A percentile compares a stretch with the other conserved stretches of the same genome.
phyloP scores from a whole-genome alignment of 1,139 yeast genomes.

The Suhomyces kunorum region DNA sequence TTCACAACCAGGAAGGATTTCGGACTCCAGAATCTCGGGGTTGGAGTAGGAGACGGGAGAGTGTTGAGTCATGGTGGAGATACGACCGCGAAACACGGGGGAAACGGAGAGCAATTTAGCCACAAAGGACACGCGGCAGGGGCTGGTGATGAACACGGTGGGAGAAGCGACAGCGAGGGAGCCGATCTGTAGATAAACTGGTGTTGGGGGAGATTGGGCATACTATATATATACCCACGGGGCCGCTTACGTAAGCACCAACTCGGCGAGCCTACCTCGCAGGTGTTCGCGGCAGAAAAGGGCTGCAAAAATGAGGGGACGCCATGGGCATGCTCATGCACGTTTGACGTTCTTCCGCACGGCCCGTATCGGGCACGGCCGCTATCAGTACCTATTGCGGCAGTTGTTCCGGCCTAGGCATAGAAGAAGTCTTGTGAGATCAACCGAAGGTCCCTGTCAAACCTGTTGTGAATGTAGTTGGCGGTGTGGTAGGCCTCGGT shows the following conservation, averaged over 20 bases:
- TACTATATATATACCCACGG: background rate
- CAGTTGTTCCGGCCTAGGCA: background rate
- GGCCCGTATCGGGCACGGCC: background rate
- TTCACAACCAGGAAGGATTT: constrained; percentile 31
- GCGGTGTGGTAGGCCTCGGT: constrained; percentile 18
- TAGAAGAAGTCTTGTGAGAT: constrained; percentile 20
- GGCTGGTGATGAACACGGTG: background rate
- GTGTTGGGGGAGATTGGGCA: background rate
- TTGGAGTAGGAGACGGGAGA: constrained; percentile 16
- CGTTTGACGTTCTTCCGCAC: background rate
- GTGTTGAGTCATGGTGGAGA: constrained; percentile 1
- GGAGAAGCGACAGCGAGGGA: background rate
- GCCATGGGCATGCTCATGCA: background rate
- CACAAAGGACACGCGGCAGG: background rate
- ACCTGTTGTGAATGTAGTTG: constrained; percentile 16
- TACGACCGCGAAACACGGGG: background rate
- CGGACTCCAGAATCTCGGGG: constrained; percentile 18
- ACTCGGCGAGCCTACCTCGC: background rate
- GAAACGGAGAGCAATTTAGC: background rate
- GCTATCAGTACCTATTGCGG: background rate
- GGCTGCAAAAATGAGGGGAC: background rate
- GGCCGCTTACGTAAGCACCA: constrained; percentile 1
- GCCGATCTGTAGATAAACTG: background rate
- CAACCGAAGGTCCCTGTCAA: constrained; percentile 14
- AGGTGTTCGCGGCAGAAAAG: background rate